Percentiles rank a stretch among this genome's conserved stretches.
Evolutionary conservation across 75 land plant genomes (phyloP).

Genomic region (Cunninghamia lanceolata): DNA sequence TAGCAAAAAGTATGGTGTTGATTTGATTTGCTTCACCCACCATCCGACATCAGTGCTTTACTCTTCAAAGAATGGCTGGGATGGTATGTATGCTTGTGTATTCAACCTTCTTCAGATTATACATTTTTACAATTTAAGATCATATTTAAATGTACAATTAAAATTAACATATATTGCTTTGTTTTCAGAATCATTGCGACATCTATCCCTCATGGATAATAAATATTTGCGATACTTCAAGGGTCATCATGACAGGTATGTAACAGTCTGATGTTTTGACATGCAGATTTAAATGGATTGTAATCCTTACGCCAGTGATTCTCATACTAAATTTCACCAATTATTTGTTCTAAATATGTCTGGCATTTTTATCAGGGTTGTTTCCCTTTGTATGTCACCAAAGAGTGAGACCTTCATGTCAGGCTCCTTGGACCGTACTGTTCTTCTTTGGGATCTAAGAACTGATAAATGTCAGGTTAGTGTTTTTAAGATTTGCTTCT

Average conservation of each 20-base stretch:
- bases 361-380: conserved; percentile 46
- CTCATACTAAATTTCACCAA: not conserved
- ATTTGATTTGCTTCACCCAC: conserved; percentile 78
- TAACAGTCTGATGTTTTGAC: not conserved
- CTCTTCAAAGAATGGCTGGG: conserved; percentile 95
- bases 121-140: not conserved
- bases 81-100: conserved; percentile 51
- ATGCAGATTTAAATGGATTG: not conserved
- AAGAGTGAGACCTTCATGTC: conserved; percentile 72
- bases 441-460: conserved; percentile 85
- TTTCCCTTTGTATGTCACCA: conserved; percentile 76
- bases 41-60: conserved; percentile 73
- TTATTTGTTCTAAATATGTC: not conserved
- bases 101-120: not conserved
- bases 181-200: conserved; percentile 84
- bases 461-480: conserved; percentile 77
- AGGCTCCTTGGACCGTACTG: conserved; percentile 88
- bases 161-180: not conserved
- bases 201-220: conserved; percentile 89
- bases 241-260: conserved; percentile 96
- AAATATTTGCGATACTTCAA: conserved; percentile 95
- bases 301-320: not conserved
- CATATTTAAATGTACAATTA: not conserved
- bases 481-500: not conserved
- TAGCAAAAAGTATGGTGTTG: conserved; percentile 91